Base-by-base conservation (phyloP, 1,284 basidiomycete species). In the Anthracocystis panici-leucophaei region DNA sequence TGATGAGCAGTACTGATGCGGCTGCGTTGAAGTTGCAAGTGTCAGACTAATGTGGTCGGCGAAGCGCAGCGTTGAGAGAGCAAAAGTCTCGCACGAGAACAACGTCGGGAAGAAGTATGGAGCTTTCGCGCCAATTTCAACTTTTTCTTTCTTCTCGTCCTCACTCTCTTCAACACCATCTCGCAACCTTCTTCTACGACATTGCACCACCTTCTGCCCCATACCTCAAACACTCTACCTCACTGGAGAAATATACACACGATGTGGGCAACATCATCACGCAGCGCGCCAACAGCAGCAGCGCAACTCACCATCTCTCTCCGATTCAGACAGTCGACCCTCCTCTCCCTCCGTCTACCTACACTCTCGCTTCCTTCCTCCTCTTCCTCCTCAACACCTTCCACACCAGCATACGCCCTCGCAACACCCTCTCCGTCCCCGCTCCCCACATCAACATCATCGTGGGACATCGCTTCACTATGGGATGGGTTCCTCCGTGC, bases 401-500 rank as follows among this genome's bases (percentile, higher is more conserved):
- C 57, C 12, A 65, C 63, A 44, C 64, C 64, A 42, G 44, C 68
- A 41, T 44, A 62, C 16, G 60, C 66, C 14, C 10, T 21, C 3
- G 25, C 53, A 18, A 11, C 55, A 20, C 27, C 51, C 11, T 12
- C 4, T 8, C 31, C 31, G 2, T 12, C 27, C 9, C 2, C 48
- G 0, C 7, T 27, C n/a, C 12, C 48, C 3, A 29, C 45, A 31
- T 27, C 52, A 3, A 42, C 51, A n/a, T 6, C 48, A 20, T 11
- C 40, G 3, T 44, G 38, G 33, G 35, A 29, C 8, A 20, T 68
- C 20, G 58, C 29, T 6, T 92, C 94, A 68, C 89, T 96, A 33
- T 90, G 98, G 79, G 94, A 95, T 25, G 90, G 94, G 1, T 90
- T 97, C 82, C 87, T 98, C 27, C 89, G 93, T 51, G 95, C 95